Base-by-base conservation (phyloP, 495 filamentous ascomycete genomes). In the Chaetomium fimeti region DNA sequence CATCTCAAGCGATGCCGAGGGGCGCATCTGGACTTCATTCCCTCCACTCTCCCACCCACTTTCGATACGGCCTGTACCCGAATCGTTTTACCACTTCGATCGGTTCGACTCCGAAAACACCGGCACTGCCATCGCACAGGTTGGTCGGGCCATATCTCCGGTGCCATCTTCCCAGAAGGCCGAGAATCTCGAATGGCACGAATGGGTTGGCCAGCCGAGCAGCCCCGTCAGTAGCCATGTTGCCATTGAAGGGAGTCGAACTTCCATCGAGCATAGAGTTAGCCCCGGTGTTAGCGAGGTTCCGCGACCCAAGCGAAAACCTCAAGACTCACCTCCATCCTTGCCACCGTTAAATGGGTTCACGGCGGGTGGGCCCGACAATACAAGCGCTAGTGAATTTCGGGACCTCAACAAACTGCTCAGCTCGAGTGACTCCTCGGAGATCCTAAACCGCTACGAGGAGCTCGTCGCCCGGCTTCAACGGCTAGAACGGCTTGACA, bases 231-330 rank as follows among this genome's bases (percentile, higher is more conserved):
- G 25, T 51, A 72, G 29, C 20, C 36, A 51, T 24, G 43, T 51
- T 18, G 52, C 65, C 25, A 56, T 62, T 25, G 62, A 67, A 47
- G 64, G 68, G 38, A 69, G 64, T 15, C 20, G 32, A 28, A n/a
- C n/a, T n/a, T 65, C 57, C 12, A 3, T 45, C 4, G 63, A 53
- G 32, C 25, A 55, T 24, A 45, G 36, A n/a, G 43, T 72, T 28
- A 75, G 68, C 52, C 73, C 71, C 15, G 70, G 71, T 1, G 53
- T 72, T 12, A 75, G 73, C 58, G 63, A 71, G 45, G 57, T 29
- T 24, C 49, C 25, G 27, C 63, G 20, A 36, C 27, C 43, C 15
- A 16, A 32, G 20, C 61, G 42, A 61, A 52, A 60, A 15, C 22
- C 22, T 29, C 61, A 47, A 61, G 56, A 60, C 8, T 18, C 22